Evolutionary conservation across 2,329 filamentous ascomycete genomes (phyloP).

Genomic region (Trichoderma polysporum): DNA sequence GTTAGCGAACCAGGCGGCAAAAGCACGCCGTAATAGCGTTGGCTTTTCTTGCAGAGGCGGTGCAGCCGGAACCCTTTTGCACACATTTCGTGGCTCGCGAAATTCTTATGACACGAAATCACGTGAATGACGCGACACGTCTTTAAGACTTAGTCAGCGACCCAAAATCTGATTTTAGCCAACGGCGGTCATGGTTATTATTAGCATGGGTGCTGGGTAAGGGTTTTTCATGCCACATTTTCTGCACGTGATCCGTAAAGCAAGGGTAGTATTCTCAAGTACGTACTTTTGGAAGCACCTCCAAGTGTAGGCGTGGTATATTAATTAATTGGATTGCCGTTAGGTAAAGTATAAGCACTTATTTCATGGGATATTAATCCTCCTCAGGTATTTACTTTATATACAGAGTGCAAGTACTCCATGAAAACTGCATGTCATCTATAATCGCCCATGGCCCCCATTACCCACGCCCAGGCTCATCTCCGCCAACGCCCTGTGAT

Average conservation of each 20-base stretch:
- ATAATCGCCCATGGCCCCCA: too few relatives aligned
- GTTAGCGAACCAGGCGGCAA: neutral
- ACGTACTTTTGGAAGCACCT: neutral
- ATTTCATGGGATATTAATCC: too few relatives aligned
- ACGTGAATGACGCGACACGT: constrained; percentile 30
- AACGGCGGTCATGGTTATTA: neutral
- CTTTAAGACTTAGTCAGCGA: constrained; percentile 6
- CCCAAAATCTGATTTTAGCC: neutral
- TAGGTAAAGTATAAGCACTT: too few relatives aligned
- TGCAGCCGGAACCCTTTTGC: neutral
- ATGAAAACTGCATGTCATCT: neutral
- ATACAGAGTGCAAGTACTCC: neutral
- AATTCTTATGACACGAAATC: constrained; percentile 36
- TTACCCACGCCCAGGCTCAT: constrained; percentile 43
- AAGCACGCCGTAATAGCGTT: neutral
- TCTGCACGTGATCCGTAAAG: neutral
- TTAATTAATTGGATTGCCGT: too few relatives aligned
- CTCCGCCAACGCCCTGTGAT: constrained; percentile 17
- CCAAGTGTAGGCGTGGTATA: too few relatives aligned
- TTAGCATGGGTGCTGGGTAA: neutral
- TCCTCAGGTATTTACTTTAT: too few relatives aligned
- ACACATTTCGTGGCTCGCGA: neutral
- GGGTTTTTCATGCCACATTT: neutral
- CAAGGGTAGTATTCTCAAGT: neutral
- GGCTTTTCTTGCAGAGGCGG: neutral